These are phyloP conservation scores for Thelonectria discophora DNA, from an alignment of 2,329 filamentous ascomycete species.

Conservation along the genomic window DNA sequence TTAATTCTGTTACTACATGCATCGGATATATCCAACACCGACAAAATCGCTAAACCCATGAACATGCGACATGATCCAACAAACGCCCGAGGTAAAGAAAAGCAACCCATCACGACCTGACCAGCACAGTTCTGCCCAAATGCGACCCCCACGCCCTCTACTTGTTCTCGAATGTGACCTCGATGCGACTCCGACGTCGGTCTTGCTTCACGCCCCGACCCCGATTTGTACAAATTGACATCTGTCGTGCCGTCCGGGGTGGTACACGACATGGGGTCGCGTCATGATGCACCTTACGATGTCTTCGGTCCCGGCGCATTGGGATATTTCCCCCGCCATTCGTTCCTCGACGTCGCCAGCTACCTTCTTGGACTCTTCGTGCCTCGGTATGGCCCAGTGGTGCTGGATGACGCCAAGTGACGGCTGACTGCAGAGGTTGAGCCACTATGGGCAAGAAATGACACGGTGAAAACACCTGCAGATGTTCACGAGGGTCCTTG, in stretches of 20 bases:
- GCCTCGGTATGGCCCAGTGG: constrained; percentile 44
- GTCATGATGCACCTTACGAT: constrained; percentile 35
- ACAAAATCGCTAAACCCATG: constrained; percentile 10
- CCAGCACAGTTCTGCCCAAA: background rate
- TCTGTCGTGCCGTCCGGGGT: constrained; percentile 37
- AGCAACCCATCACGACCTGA: background rate
- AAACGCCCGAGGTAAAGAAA: background rate
- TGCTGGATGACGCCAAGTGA: constrained; percentile 37
- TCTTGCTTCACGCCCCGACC: background rate
- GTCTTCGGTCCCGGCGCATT: constrained; percentile 26
- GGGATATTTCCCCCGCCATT: constrained; percentile 45
- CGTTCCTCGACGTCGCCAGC: constrained; percentile 5
- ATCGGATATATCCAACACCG: too few relatives aligned
- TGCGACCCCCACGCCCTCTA: background rate
- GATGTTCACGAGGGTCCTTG: constrained; percentile 23
- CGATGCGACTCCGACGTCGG: background rate
- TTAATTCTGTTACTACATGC: too few relatives aligned
- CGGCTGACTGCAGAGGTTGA: constrained; percentile 41
- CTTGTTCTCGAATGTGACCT: background rate
- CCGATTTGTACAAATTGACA: constrained; percentile 29
- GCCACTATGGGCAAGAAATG: constrained; percentile 44
- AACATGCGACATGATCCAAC: too few relatives aligned
- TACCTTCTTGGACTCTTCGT: constrained; percentile 26
- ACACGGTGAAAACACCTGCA: constrained; percentile 43
- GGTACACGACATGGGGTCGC: constrained; percentile 44